Base-by-base conservation (phyloP, 805 yeast genomes). In the Yamadazyma akitaensis region DNA sequence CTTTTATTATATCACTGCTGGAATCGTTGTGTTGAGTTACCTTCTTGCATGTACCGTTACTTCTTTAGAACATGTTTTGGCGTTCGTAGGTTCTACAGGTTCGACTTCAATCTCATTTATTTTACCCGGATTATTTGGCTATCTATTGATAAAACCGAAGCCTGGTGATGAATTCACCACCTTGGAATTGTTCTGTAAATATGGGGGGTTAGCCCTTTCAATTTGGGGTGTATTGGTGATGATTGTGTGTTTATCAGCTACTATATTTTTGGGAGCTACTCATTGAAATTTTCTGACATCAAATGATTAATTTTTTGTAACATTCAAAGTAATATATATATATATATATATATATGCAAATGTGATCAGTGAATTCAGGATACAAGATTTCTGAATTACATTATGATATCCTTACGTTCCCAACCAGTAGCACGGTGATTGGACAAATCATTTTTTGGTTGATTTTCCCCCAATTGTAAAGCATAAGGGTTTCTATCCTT, bases 81-180 rank as follows among this genome's bases (percentile, higher is more conserved):
- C 92, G 1, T 67, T 86, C 43, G 90, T 86, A 9, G 95, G 95
- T 3, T 85, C 91, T 5, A 86, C 94, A 0, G 95, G 95, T 0
- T 86, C 91, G 4, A 87, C 91, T 0, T 72, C 88, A 21, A 86
- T 86, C 42, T 81, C 89, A 19, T 86, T 85, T 62, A 84, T 85
- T 9, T 69, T 86, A 37, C 95, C 95, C 0, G 94, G 95, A 0
- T 67, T 82, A 47, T 86, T 85, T 62, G 92, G 92, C 0, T 85
- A 67, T 59, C 76, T 81, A 59, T 62, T 80, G 46, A 72, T 80
- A n/a, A 73, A 61, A 43, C 71, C 73, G 5, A 44, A 64, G 16
- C 53, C 55, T 39, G 68, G 65, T 1, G 57, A 61, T 11, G 49
- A 51, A 31, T 58, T 65, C 40, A 62, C 58, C 17, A 46, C 24